Evolutionary conservation across 2,329 filamentous ascomycete species (phyloP).

Genomic region (Fulvia fulva): DNA sequence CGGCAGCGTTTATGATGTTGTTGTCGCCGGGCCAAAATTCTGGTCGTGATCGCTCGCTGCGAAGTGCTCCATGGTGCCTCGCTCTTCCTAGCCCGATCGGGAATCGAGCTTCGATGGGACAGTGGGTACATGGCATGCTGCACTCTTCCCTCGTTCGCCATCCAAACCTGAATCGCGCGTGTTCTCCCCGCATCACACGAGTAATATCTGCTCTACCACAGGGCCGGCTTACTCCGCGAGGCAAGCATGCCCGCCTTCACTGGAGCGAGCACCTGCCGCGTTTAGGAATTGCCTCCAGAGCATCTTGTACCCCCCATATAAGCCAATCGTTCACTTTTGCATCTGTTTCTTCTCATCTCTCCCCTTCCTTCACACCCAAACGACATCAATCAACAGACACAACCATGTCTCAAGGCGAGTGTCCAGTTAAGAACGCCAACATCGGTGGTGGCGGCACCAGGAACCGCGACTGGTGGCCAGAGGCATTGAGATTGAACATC

Average conservation of each 20-base stretch:
- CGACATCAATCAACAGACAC: neutral
- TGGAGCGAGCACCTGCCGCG: neutral
- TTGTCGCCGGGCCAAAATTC: neutral
- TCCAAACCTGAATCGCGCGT: neutral
- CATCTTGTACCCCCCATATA: neutral
- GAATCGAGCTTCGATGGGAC: neutral
- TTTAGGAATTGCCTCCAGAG: neutral
- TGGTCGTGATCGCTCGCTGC: neutral
- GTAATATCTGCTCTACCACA: neutral
- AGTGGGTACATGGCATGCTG: neutral
- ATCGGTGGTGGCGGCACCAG: constrained; percentile 53
- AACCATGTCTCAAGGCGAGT: constrained; percentile 27
- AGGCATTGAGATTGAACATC: constrained; percentile 63
- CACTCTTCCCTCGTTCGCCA: neutral
- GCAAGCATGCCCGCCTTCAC: constrained; percentile 1
- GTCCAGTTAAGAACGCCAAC: constrained; percentile 30
- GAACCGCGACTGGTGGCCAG: constrained; percentile 73
- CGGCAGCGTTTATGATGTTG: neutral
- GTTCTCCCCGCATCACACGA: neutral
- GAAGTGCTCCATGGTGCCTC: neutral
- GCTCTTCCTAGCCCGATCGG: neutral
- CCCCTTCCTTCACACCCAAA: neutral
- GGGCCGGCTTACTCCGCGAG: constrained; percentile 1
- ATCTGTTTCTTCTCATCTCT: neutral
- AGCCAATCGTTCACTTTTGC: neutral